Percentiles rank a stretch among this genome's conserved stretches.
These are phyloP conservation scores for Triadica sebifera DNA, from an alignment of 345 rosid genomes.

Conservation along the genomic window DNA sequence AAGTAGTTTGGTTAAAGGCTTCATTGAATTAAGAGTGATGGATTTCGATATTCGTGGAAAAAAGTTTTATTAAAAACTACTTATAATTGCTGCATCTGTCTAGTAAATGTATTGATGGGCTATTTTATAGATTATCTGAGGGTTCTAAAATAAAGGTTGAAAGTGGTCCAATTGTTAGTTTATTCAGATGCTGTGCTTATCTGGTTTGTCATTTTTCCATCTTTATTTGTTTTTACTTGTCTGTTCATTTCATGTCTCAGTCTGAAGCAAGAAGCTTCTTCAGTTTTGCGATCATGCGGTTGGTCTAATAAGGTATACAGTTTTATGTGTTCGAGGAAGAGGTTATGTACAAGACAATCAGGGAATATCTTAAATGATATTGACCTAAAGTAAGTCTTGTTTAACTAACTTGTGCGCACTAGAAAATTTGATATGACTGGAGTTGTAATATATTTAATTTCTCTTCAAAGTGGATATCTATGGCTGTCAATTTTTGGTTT, in stretches of 20 bases:
- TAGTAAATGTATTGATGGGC: neutral
- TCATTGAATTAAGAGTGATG: neutral
- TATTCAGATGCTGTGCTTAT: neutral
- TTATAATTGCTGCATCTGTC: neutral
- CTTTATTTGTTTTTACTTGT: neutral
- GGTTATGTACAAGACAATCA: conserved; percentile 35
- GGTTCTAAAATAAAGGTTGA: neutral
- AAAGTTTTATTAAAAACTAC: neutral
- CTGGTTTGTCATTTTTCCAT: neutral
- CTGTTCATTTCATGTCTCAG: conserved; percentile 38
- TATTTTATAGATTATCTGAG: neutral
- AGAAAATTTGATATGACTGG: neutral
- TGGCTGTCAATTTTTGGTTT: neutral
- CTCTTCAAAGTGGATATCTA: neutral
- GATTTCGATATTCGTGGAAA: conserved; percentile 7
- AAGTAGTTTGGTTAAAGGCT: neutral
- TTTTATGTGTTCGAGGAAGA: conserved; percentile 66
- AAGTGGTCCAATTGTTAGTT: neutral
- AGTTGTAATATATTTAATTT: neutral
- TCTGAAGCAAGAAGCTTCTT: conserved; percentile 53
- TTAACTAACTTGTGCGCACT: neutral
- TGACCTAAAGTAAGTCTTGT: conserved; percentile 60
- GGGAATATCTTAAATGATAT: conserved; percentile 33
- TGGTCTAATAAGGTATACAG: conserved; percentile 59
- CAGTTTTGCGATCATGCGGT: conserved; percentile 62